Evolutionary conservation across 2,329 filamentous ascomycete genomes (phyloP).

Genomic region (Rhynchosporium graminicola): DNA sequence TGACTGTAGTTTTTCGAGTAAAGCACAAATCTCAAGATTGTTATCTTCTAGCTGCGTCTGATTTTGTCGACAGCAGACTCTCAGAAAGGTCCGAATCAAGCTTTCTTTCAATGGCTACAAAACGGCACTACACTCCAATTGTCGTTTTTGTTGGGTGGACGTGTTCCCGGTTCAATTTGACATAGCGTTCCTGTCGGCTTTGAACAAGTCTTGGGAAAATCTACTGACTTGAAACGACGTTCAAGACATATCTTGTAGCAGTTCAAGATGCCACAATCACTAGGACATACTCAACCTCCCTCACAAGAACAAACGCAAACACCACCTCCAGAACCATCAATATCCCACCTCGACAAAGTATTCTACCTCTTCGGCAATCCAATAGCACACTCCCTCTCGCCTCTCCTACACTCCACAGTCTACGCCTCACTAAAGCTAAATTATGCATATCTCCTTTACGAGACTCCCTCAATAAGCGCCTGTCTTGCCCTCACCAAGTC

Average conservation of each 20-base stretch:
- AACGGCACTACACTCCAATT: no score
- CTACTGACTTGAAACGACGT: not conserved
- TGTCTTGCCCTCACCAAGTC: constrained; percentile 56
- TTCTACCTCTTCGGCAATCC: constrained; percentile 59
- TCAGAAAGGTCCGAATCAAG: not conserved
- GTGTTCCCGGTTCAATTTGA: not conserved
- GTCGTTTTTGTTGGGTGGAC: no score
- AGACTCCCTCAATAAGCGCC: constrained; percentile 51
- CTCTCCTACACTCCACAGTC: constrained; percentile 55
- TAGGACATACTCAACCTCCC: not conserved
- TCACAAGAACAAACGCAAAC: constrained; percentile 12
- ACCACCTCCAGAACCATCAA: constrained; percentile 27
- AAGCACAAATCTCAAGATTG: not conserved
- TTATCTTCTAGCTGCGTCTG: not conserved
- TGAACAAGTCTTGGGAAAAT: not conserved
- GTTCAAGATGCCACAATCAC: constrained; percentile 21
- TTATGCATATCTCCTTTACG: constrained; percentile 55
- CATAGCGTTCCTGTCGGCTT: not conserved
- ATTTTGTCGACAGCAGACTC: not conserved
- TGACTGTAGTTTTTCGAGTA: not conserved
- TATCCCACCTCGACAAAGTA: constrained; percentile 31
- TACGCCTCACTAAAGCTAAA: constrained; percentile 52
- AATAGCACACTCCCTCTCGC: constrained; percentile 56
- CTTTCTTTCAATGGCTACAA: not conserved
- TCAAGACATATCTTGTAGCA: not conserved